Base-by-base conservation (phyloP, 768 basidiomycete species). In the Leccinellum luteum region DNA sequence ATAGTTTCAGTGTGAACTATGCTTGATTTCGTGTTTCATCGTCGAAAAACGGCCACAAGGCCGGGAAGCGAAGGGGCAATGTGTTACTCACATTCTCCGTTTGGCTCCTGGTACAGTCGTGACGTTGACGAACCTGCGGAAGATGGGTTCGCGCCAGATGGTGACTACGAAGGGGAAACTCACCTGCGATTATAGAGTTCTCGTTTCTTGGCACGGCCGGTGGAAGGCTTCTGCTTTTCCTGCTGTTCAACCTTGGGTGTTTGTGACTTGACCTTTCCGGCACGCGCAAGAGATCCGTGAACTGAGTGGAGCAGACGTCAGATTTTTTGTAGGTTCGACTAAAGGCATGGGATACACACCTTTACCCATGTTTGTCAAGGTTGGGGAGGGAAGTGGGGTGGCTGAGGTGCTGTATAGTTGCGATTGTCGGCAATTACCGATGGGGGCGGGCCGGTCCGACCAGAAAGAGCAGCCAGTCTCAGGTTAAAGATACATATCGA, bases 241-340 rank as follows among this genome's bases (percentile, higher is more conserved):
- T 96, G 92, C 75, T 87, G 85, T 71, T 97, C 95, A 73, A 97
- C 95, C 79, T 98, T 98, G 69, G 95, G 95, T 67, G 89, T 92
- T 79, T 96, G 92, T 65, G 90, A 92, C 81, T 94, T 97, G 83
- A 97, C 96, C 85, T 98, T 97, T 77, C 95, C 95, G 70, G 94
- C 94, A 82, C 94, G 94, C 80, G 94, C 94, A 79, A 97, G 93
- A 75, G 94, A 97, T 75, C 94, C 94, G 88, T 97, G 94, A 80
- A 96, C 94, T 94, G 19, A n/a, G 10, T 21, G 8, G 27, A 15
- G 30, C 8, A 31, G 52, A 21, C 13, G 47, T 25, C 10, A 21
- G 31, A 38, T 23, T 25, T 21, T 21, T 43, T 6, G 3, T 4
- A 59, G 28, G 12, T 32, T 44, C 35, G 51, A 54, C 25, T 25